Percentiles rank a stretch among this genome's conserved stretches.
phyloP scores from a whole-genome alignment of 2,329 filamentous ascomycete species.

The Aspergillus sp. region DNA sequence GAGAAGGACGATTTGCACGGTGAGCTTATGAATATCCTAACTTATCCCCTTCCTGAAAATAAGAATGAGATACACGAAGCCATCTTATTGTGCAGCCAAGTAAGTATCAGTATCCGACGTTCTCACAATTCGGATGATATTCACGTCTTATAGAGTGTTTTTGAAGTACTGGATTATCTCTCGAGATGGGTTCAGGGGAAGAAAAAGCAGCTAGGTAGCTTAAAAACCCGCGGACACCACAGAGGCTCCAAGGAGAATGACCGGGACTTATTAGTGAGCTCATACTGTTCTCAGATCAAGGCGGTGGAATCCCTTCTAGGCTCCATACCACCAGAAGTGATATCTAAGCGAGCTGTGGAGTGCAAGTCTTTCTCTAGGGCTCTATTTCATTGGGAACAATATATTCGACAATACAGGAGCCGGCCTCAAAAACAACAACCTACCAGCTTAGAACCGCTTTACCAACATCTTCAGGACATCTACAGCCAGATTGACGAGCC shows the following conservation, averaged over 20 bases:
- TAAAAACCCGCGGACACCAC: conserved; percentile 28
- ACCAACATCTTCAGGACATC: conserved; percentile 83
- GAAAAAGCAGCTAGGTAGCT: conserved; percentile 50
- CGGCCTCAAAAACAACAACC: conserved; percentile 49
- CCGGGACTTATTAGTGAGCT: conserved; percentile 30
- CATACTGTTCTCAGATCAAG: conserved; percentile 48
- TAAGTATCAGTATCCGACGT: conserved; percentile 41
- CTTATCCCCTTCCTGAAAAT: conserved; percentile 56
- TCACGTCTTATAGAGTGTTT: conserved; percentile 65
- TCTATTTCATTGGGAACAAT: conserved; percentile 91
- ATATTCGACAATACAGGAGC: conserved; percentile 64
- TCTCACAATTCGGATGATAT: neutral
- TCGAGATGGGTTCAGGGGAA: conserved; percentile 87
- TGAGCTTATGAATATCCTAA: conserved; percentile 75
- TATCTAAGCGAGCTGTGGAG: conserved; percentile 82
- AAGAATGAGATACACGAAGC: conserved; percentile 68
- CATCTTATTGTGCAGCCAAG: conserved; percentile 83
- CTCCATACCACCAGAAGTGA: conserved; percentile 68
- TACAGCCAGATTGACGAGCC: conserved; percentile 98
- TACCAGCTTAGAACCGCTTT: conserved; percentile 61
- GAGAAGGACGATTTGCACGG: conserved; percentile 65
- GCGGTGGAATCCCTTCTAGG: conserved; percentile 72
- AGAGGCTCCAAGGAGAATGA: conserved; percentile 29
- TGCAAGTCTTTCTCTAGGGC: conserved; percentile 91
- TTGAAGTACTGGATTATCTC: conserved; percentile 86